Conservation (phyloP, 1,284 basidiomycete genomes). For the Irpex lacteus region DNA sequence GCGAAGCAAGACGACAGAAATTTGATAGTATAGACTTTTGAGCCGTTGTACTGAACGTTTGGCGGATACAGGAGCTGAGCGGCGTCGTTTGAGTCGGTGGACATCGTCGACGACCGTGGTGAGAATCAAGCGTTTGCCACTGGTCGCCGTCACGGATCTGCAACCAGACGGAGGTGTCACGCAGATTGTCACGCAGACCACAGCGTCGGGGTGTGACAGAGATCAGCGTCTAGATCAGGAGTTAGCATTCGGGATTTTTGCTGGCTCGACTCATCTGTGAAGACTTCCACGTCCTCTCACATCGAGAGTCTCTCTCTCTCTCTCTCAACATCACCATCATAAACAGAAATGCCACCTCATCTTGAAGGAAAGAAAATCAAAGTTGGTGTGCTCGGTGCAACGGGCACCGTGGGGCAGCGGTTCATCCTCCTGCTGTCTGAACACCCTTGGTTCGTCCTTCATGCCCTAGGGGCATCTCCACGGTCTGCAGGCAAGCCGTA, state of each 20-base stretch:
- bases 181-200: background rate
- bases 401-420: constrained; percentile 93
- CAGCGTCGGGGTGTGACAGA: background rate
- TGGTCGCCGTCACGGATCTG: constrained; percentile 1
- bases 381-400: constrained; percentile 94
- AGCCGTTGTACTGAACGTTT: constrained; percentile 69
- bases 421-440: constrained; percentile 88
- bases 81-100: constrained; percentile 40
- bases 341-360: background rate
- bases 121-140: background rate
- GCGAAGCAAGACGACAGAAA: constrained; percentile 81
- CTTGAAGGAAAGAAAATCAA: constrained; percentile 67
- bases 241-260: background rate
- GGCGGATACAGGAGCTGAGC: constrained; percentile 68
- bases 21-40: constrained; percentile 59
- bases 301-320: background rate
- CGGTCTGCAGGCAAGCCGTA: constrained; percentile 90
- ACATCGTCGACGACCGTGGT: constrained; percentile 20
- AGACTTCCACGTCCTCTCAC: constrained; percentile 5
- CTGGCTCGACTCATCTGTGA: background rate
- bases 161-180: background rate
- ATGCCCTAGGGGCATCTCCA: constrained; percentile 86
- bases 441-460: constrained; percentile 91
- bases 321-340: background rate
- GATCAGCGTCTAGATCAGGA: constrained; percentile 4